phyloP scores from a whole-genome alignment of 129 eudicot genomes.

The sunflower (Helianthus annuus) region HanXRQr2.0-SUNRISE NC_035443.2:14109857-14110356 shows the following conservation, averaged over 20 bases:
- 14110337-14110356: not conserved
- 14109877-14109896: not conserved
- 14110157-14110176: not conserved
- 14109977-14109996: not conserved
- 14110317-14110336: slow-evolving; percentile 7
- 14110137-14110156: not conserved
- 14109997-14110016: not conserved
- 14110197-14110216: not conserved
- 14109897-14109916: not conserved
- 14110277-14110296: not conserved
- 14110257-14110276: slow-evolving; percentile 6
- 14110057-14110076: slow-evolving; percentile 10
- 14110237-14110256: not conserved
- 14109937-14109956: not conserved
- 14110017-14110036: not conserved
- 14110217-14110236: not conserved
- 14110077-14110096: not conserved
- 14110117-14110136: slow-evolving; percentile 8
- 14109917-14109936: not conserved
- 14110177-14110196: not conserved
- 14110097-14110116: not conserved
- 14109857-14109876: not conserved
- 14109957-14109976: not conserved
- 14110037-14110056: not conserved
- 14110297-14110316: not conserved